Conservation (phyloP, 2,329 filamentous ascomycete genomes). For the Scytalidium lignicola region DNA sequence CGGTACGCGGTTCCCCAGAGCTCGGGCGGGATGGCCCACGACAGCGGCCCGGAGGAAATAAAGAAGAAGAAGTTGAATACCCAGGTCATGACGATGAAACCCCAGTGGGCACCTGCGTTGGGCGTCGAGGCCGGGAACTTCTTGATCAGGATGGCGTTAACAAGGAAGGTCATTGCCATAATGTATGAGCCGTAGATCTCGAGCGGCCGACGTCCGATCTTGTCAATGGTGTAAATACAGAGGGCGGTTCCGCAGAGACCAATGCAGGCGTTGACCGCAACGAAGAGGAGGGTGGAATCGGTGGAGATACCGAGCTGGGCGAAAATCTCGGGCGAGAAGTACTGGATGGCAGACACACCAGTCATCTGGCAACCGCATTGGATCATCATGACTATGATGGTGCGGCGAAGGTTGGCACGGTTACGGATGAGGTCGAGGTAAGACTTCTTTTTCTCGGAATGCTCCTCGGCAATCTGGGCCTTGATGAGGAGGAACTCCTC, state of each 20-base stretch:
- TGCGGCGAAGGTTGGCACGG: constrained; percentile 62
- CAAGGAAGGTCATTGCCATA: constrained; percentile 67
- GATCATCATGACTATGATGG: constrained; percentile 64
- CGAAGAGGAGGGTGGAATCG: constrained; percentile 65
- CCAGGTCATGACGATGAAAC: constrained; percentile 71
- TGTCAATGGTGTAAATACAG: constrained; percentile 65
- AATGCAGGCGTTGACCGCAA: constrained; percentile 69
- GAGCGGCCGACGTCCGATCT: constrained; percentile 62
- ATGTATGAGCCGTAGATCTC: constrained; percentile 65
- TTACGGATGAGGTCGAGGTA: constrained; percentile 65
- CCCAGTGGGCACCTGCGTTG: constrained; percentile 55
- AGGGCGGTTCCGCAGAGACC: constrained; percentile 63
- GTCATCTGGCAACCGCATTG: constrained; percentile 75
- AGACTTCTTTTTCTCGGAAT: constrained; percentile 63
- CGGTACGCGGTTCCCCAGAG: constrained; percentile 75
- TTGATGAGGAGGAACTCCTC: constrained; percentile 70
- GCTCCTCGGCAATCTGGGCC: constrained; percentile 59
- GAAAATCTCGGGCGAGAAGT: constrained; percentile 61
- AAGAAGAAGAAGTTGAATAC: constrained; percentile 73
- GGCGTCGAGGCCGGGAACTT: constrained; percentile 51
- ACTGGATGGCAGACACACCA: constrained; percentile 69
- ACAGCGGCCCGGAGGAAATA: constrained; percentile 63
- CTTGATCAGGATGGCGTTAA: constrained; percentile 52
- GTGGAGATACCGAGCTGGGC: constrained; percentile 61
- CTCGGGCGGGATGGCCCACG: constrained; percentile 62